A percentile compares a stretch with the other conserved stretches of the same genome.
Conservation (phyloP, 768 basidiomycete species). For the Pleurotus eryngii region DNA sequence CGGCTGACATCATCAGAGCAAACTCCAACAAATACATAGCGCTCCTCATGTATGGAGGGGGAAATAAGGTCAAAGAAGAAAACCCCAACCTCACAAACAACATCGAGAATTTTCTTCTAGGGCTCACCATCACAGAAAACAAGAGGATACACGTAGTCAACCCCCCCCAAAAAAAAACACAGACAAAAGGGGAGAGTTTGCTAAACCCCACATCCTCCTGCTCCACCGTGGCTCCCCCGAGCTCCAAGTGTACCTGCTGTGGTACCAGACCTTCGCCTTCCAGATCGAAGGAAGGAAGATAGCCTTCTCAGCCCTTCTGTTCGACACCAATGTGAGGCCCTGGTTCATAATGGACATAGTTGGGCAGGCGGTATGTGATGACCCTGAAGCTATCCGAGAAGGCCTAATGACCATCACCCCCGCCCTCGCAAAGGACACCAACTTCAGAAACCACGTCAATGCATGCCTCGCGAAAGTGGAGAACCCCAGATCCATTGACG, state of each 20-base stretch:
- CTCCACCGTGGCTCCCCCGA: not conserved
- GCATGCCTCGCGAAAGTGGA: not conserved
- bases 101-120: not conserved
- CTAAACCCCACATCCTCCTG: not conserved
- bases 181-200: not conserved
- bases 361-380: not conserved
- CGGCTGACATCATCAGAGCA: not conserved
- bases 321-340: not conserved
- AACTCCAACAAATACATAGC: not conserved
- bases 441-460: not conserved
- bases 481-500: not conserved
- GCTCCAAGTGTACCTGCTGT: not conserved
- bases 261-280: conserved; percentile 1
- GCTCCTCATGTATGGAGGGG: not conserved
- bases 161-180: not conserved
- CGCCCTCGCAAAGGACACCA: no score
- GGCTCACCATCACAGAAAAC: not conserved
- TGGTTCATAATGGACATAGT: not conserved
- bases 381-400: not conserved
- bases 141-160: not conserved
- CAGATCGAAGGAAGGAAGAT: not conserved
- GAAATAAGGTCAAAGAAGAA: not conserved
- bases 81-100: not conserved
- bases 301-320: not conserved
- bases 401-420: not conserved